phyloP scores from a whole-genome alignment of 2,329 filamentous ascomycete genomes.

The Pestalotiopsis sp. region DNA sequence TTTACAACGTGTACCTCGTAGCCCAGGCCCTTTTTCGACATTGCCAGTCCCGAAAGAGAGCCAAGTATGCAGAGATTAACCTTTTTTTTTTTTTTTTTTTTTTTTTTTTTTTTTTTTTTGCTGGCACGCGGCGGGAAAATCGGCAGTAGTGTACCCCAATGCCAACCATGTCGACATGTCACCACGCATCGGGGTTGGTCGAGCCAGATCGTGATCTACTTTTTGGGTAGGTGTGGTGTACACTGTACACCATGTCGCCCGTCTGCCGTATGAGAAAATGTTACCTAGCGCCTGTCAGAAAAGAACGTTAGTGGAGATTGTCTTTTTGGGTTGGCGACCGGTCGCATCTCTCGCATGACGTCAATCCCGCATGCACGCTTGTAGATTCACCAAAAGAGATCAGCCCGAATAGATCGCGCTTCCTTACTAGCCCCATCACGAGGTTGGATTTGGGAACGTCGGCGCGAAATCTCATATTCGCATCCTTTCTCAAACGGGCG shows the following conservation, averaged over 20 bases:
- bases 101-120: neutral
- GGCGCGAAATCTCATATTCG: neutral
- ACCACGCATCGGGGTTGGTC: neutral
- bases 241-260: too few relatives aligned
- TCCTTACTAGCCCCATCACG: neutral
- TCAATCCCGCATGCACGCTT: slow-evolving; percentile 2
- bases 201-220: neutral
- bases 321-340: neutral
- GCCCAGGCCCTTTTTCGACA: neutral
- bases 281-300: neutral
- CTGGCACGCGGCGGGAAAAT: neutral
- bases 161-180: slow-evolving; percentile 1
- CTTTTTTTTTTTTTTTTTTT: neutral
- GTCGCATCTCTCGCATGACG: neutral
- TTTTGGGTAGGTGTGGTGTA: too few relatives aligned
- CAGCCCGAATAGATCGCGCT: neutral
- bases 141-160: neutral
- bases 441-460: neutral
- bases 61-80: neutral
- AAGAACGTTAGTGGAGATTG: neutral
- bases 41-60: neutral
- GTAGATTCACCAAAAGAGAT: neutral
- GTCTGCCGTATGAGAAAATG: too few relatives aligned
- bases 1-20: neutral
- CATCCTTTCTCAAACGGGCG: slow-evolving; percentile 1